A percentile compares a stretch with the other conserved stretches of the same genome.
These are phyloP conservation scores for Schoenoplectus tabernaemontani DNA, from an alignment of 202 grass and related monocot species.

Conservation along the genomic window DNA sequence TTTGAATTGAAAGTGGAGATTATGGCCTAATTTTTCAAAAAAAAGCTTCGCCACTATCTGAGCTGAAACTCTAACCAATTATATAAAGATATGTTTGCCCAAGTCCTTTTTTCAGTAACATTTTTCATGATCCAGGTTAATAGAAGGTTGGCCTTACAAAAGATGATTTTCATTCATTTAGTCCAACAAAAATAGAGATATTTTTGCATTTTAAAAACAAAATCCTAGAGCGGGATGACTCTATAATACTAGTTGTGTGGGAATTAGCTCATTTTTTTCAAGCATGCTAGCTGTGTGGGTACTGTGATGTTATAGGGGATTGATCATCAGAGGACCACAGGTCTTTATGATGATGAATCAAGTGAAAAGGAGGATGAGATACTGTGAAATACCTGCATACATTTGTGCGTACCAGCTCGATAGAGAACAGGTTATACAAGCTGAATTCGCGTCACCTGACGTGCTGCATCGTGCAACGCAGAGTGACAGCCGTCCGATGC, in stretches of 20 bases:
- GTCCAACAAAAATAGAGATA: neutral
- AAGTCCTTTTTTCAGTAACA: neutral
- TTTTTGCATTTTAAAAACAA: neutral
- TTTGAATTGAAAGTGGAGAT: neutral
- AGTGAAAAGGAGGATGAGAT: neutral
- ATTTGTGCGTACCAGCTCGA: constrained; percentile 74
- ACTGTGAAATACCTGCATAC: constrained; percentile 68
- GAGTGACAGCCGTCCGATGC: too few species aligned
- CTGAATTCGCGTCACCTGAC: too few species aligned
- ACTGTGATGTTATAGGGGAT: neutral
- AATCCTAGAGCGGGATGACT: neutral
- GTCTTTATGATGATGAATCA: neutral
- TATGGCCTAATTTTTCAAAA: neutral
- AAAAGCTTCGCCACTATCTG: too few species aligned
- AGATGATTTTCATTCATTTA: neutral
- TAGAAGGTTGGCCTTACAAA: neutral
- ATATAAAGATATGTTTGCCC: neutral
- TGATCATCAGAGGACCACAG: neutral
- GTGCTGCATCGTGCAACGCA: too few species aligned
- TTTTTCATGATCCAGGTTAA: neutral
- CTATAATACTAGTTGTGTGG: neutral
- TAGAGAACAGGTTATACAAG: constrained; percentile 91
- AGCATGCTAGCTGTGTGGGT: neutral
- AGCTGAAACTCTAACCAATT: neutral
- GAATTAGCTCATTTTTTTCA: neutral